Evolutionary conservation across 345 rosid species (phyloP).

Genomic region (Melaleuca alternifolia): DNA sequence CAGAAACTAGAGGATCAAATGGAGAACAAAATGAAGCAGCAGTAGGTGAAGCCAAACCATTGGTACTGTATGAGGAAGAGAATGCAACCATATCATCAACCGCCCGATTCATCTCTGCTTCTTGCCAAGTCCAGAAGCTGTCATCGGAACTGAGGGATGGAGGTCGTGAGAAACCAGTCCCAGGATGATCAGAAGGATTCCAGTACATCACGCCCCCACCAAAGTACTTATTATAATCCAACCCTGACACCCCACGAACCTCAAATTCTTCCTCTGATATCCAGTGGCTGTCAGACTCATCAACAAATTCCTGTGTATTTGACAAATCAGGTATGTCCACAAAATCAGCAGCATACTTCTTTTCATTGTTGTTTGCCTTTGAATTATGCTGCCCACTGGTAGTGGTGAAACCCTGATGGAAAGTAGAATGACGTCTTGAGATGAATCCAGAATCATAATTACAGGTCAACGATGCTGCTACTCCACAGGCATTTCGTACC

Average conservation of each 20-base stretch:
- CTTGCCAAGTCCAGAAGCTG: conserved; percentile 95
- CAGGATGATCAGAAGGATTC: conserved; percentile 85
- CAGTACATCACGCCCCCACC: conserved; percentile 99
- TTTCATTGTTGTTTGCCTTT: conserved; percentile 28
- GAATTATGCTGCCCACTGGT: conserved; percentile 26
- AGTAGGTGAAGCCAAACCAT: conserved; percentile 91
- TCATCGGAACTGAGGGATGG: conserved; percentile 98
- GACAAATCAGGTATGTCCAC: conserved; percentile 56
- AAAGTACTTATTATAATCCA: conserved; percentile 85
- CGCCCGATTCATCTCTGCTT: conserved; percentile 90
- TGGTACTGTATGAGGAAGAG: conserved; percentile 87
- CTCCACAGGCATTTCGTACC: conserved; percentile 66
- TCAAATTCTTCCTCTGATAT: conserved; percentile 90
- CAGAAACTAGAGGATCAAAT: conserved; percentile 67
- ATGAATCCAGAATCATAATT: conserved; percentile 69
- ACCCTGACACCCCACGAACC: conserved; percentile 70
- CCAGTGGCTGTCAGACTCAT: conserved; percentile 79
- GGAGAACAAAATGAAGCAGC: conserved; percentile 86
- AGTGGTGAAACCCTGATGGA: conserved; percentile 38
- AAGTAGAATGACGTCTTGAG: conserved; percentile 36
- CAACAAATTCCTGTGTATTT: conserved; percentile 39
- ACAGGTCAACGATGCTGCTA: conserved; percentile 54
- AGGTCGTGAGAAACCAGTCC: conserved; percentile 85
- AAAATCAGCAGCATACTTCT: conserved; percentile 42
- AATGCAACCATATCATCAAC: conserved; percentile 98